phyloP scores from a whole-genome alignment of 768 basidiomycete species.

The Leccinum longicurvipes region DNA sequence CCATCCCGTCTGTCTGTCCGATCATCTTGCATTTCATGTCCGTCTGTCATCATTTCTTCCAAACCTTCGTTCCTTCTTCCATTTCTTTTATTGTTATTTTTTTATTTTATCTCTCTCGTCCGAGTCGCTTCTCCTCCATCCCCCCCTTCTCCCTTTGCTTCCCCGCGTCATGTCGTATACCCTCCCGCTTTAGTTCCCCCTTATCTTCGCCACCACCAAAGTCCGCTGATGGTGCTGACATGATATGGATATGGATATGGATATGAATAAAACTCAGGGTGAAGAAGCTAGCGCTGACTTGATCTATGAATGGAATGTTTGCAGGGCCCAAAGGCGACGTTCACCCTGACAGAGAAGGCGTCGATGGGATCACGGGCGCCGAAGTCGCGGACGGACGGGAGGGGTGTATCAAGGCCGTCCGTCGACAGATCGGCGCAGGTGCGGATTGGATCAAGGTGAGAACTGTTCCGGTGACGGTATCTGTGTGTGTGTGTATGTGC shows the following conservation, averaged over 20 bases:
- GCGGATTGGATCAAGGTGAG: constrained; percentile 66
- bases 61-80: background rate
- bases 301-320: background rate
- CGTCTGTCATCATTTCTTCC: background rate
- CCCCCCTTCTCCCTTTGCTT: background rate
- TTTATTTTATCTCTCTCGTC: background rate
- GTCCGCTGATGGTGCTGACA: constrained; percentile 11
- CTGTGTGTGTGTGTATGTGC: constrained; percentile 4
- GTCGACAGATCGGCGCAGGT: constrained; percentile 60
- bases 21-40: constrained; percentile 1
- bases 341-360: constrained; percentile 44
- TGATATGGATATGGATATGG: background rate
- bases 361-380: constrained; percentile 56
- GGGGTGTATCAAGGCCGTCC: constrained; percentile 52
- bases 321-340: constrained; percentile 53
- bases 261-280: background rate
- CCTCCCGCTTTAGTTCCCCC: background rate
- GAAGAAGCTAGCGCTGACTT: background rate
- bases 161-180: background rate
- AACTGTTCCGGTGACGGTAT: constrained; percentile 1
- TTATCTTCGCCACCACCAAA: constrained; percentile 11
- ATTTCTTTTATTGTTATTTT: background rate
- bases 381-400: constrained; percentile 57
- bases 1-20: background rate
- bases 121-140: background rate